Percentiles rank a stretch among this genome's conserved stretches.
Evolutionary conservation across 805 yeast genomes (phyloP).

Genomic region (Yamadazyma sp.): DNA sequence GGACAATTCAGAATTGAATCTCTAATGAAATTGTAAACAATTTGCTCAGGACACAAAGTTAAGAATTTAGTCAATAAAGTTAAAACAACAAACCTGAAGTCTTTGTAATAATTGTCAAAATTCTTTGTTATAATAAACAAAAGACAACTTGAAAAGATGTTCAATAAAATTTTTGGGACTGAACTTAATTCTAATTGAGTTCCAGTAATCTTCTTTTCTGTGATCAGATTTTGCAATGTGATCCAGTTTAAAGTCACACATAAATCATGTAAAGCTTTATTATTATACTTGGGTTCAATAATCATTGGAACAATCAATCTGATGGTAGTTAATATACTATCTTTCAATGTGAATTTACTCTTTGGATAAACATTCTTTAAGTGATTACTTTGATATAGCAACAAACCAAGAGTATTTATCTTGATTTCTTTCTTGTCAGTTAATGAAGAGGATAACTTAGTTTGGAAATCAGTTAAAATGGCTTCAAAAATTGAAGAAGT

Average conservation of each 20-base stretch:
- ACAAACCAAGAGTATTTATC: slow-evolving; percentile 25
- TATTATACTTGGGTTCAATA: slow-evolving; percentile 23
- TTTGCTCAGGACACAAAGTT: slow-evolving; percentile 52
- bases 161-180: slow-evolving; percentile 28
- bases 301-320: slow-evolving; percentile 34
- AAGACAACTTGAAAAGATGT: slow-evolving; percentile 29
- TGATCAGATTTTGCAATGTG: slow-evolving; percentile 15
- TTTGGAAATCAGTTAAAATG: slow-evolving; percentile 42
- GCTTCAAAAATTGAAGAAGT: slow-evolving; percentile 39
- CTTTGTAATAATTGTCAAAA: slow-evolving; percentile 16
- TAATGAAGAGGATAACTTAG: slow-evolving; percentile 24
- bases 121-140: slow-evolving; percentile 18
- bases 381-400: slow-evolving; percentile 12
- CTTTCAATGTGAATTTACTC: slow-evolving; percentile 15
- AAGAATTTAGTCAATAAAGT: slow-evolving; percentile 65
- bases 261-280: slow-evolving; percentile 23
- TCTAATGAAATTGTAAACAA: slow-evolving; percentile 55
- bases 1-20: slow-evolving; percentile 71
- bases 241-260: slow-evolving; percentile 39
- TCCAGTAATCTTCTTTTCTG: slow-evolving; percentile 13
- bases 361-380: slow-evolving; percentile 1
- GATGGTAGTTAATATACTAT: slow-evolving; percentile 22
- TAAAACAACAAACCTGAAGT: slow-evolving; percentile 43
- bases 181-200: slow-evolving; percentile 26
- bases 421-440: slow-evolving; percentile 23